Evolutionary conservation across 257 asterid species (phyloP).

Genomic region (Echium plantagineum): DNA sequence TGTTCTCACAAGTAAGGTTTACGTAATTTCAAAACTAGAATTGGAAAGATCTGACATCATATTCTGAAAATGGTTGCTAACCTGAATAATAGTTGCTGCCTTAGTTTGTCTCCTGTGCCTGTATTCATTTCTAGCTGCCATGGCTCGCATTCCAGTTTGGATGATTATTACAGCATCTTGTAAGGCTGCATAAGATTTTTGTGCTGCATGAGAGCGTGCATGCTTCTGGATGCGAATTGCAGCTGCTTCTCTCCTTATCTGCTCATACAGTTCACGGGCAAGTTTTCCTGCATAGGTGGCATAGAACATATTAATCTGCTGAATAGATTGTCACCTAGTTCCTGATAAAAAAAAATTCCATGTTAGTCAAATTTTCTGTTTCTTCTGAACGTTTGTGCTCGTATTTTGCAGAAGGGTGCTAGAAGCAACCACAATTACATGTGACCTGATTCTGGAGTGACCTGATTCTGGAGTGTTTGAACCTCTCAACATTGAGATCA

Average conservation of each 20-base stretch:
- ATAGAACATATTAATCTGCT: conserved; percentile 1
- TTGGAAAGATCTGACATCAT: neutral
- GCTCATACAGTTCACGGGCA: conserved; percentile 58
- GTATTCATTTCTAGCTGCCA: conserved; percentile 75
- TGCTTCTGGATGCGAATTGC: conserved; percentile 79
- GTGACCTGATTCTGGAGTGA: no score
- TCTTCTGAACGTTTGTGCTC: neutral
- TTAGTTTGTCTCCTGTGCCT: conserved; percentile 61
- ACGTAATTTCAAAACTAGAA: neutral
- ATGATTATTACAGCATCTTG: conserved; percentile 57
- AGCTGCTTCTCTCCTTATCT: conserved; percentile 77
- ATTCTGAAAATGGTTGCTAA: conserved; percentile 8
- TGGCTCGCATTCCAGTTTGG: conserved; percentile 82
- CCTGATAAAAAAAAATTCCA: neutral
- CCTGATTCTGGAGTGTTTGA: neutral
- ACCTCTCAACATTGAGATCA: no score
- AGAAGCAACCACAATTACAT: neutral
- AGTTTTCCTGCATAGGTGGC: conserved; percentile 44
- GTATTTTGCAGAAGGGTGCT: neutral
- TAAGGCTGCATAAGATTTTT: conserved; percentile 43
- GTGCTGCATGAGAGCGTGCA: conserved; percentile 57
- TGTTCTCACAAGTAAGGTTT: neutral
- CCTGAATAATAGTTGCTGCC: conserved; percentile 77
- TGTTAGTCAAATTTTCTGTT: neutral
- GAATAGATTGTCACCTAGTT: neutral